phyloP scores from a whole-genome alignment of 768 basidiomycete genomes.

The Boletus rubescentipes region DNA sequence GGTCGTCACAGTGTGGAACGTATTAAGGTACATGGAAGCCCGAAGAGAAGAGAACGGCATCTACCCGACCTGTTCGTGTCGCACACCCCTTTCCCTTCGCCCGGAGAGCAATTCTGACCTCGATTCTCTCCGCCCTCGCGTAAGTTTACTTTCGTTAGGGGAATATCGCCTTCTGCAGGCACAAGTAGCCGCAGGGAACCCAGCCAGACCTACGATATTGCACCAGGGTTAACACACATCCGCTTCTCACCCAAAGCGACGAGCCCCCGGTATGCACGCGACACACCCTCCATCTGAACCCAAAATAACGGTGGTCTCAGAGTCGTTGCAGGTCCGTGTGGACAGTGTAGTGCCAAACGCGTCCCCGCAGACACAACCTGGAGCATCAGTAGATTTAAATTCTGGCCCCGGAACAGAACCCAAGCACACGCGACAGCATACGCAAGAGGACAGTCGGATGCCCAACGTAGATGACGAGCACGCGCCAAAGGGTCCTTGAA shows the following conservation, averaged over 20 bases:
- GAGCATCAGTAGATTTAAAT: not conserved
- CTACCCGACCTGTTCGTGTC: conserved; percentile 20
- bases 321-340: not conserved
- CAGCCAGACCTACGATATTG: conserved; percentile 15
- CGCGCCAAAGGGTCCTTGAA: not conserved
- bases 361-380: not conserved
- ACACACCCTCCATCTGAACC: not conserved
- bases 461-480: not conserved
- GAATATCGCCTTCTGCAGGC: conserved; percentile 29
- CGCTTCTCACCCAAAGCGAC: not conserved
- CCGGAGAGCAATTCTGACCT: not conserved
- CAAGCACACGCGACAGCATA: not conserved
- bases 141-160: conserved; percentile 8
- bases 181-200: conserved; percentile 14
- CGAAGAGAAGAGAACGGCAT: conserved; percentile 17
- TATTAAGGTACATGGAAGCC: conserved; percentile 18
- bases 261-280: not conserved
- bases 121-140: too few species aligned
- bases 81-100: not conserved
- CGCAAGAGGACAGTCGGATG: not conserved
- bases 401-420: not conserved
- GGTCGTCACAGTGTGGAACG: conserved; percentile 23
- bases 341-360: not conserved
- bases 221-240: not conserved
- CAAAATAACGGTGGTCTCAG: not conserved